Base-by-base conservation (phyloP, 2,329 filamentous ascomycete genomes). In the Microcera coccophila region DNA sequence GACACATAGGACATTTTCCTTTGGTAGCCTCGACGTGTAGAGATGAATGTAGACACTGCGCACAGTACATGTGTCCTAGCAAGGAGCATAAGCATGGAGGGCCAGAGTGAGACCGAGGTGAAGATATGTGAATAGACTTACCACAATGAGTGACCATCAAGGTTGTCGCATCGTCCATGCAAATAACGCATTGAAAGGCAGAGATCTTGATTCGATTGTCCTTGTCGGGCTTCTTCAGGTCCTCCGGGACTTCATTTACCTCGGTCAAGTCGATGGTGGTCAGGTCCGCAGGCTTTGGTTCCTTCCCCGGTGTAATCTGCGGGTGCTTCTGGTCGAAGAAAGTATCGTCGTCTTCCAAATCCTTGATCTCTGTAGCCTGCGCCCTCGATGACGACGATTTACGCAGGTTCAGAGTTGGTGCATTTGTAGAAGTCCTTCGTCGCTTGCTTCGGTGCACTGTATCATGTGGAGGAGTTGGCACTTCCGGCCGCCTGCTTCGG, bases 81-180 rank as follows among this genome's bases (percentile, higher is more conserved):
- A 31, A 19, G 42, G 39, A 26, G 24, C 51, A 48, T 55, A 28
- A 58, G 50, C 32, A 48, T 31, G 18, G 37, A 15, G 29, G 44
- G 8, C 21, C 18, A 41, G 15, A 7, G 9, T 36, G 5, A 31
- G 20, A 12, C 3, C 12, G 33, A 28, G 16, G 18, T 12, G 12
- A 42, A 15, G 22, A 24, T n/a, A n/a, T n/a, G n/a, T 5, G 38
- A 29, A 28, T 39, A 24, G 14, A 67, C 78, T 50, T 77, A 84
- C 81, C 81, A 62, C 81, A 85, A 61, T 83, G 78, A 3, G 81
- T 85, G 35, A 83, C 75, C 1, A 79, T 82, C 47, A 85, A 55
- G 20, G 70, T 67, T 2, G 72, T 74, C 19, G 71, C 74, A 47
- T 79, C 71, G 47, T 84, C 81, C 78, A 84, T 81, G 62, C 81